phyloP scores from a whole-genome alignment of 1,139 yeast species.

The Suhomyces wounanorum region DNA sequence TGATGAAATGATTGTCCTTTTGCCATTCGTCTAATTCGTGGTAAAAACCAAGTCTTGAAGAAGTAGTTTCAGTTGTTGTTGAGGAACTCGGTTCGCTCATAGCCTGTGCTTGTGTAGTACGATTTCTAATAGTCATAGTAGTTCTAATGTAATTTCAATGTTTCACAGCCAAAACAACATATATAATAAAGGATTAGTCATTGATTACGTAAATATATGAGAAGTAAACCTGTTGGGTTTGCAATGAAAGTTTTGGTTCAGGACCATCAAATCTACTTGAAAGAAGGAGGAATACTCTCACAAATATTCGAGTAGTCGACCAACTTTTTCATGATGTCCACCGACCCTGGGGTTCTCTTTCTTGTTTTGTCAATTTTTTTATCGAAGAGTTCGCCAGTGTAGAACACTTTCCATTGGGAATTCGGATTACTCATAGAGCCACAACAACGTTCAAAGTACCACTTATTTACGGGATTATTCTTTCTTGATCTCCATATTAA shows the following conservation, averaged over 20 bases:
- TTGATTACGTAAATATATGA: background rate
- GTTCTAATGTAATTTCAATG: background rate
- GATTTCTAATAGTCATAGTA: background rate
- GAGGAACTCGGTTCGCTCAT: background rate
- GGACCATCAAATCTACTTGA: slow-evolving; percentile 20
- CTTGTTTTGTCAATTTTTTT: slow-evolving; percentile 33
- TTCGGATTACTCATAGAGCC: slow-evolving; percentile 62
- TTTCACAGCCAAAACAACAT: slow-evolving; percentile 1
- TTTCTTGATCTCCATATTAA: slow-evolving; percentile 87
- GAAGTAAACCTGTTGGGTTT: background rate
- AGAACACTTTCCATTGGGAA: slow-evolving; percentile 69
- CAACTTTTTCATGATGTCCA: slow-evolving; percentile 34
- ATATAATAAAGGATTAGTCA: background rate
- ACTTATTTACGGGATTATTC: slow-evolving; percentile 88
- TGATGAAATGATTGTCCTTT: slow-evolving; percentile 77
- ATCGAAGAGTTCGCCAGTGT: slow-evolving; percentile 56
- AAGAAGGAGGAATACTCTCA: slow-evolving; percentile 39
- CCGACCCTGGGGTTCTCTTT: slow-evolving; percentile 20
- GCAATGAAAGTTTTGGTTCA: too few species aligned
- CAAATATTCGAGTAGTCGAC: slow-evolving; percentile 32
- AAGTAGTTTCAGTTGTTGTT: background rate
- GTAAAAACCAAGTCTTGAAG: slow-evolving; percentile 23
- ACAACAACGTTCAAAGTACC: slow-evolving; percentile 92
- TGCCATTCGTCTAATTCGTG: slow-evolving; percentile 78
- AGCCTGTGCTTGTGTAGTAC: background rate